A percentile compares a stretch with the other conserved stretches of the same genome.
Evolutionary conservation across 805 yeast genomes (phyloP).

Genomic region (Nadsonia fulvescens): DNA sequence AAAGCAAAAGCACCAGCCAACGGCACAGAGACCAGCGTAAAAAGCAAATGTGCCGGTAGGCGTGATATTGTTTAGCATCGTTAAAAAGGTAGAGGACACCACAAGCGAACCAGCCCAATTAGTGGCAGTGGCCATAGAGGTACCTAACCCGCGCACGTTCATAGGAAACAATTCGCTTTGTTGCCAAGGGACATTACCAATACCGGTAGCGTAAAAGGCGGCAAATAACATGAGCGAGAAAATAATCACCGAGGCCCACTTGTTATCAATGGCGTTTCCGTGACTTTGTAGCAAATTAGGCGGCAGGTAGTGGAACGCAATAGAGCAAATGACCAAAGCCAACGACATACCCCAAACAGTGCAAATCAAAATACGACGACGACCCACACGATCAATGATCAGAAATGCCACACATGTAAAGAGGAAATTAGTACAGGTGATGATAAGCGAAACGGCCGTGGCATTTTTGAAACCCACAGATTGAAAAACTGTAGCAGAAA

Average conservation of each 20-base stretch:
- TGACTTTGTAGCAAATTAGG: slow-evolving; percentile 25
- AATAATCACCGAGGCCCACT: slow-evolving; percentile 77
- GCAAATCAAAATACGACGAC: slow-evolving; percentile 59
- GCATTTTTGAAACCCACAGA: slow-evolving; percentile 78
- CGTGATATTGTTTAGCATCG: slow-evolving; percentile 83
- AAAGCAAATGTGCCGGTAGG: slow-evolving; percentile 90
- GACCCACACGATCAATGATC: slow-evolving; percentile 74
- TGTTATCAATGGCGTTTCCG: slow-evolving; percentile 23
- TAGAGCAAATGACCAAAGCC: slow-evolving; percentile 62
- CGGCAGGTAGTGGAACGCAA: slow-evolving; percentile 78
- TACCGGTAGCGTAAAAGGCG: slow-evolving; percentile 83
- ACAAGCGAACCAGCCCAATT: slow-evolving; percentile 93
- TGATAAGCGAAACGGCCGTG: slow-evolving; percentile 84
- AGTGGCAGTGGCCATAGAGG: slow-evolving; percentile 77
- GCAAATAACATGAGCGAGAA: slow-evolving; percentile 74
- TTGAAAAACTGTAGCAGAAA: slow-evolving; percentile 80
- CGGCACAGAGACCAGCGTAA: slow-evolving; percentile 63
- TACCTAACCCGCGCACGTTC: slow-evolving; percentile 81
- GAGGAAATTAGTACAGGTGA: slow-evolving; percentile 87
- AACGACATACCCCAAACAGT: slow-evolving; percentile 78
- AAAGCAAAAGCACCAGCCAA: slow-evolving; percentile 57
- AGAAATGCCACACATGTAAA: slow-evolving; percentile 75
- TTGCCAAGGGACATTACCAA: slow-evolving; percentile 98
- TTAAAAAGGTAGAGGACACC: slow-evolving; percentile 79
- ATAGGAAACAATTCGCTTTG: slow-evolving; percentile 92